Evolutionary conservation across 2,329 filamentous ascomycete species (phyloP).

Genomic region (Penicillium sp.): DNA sequence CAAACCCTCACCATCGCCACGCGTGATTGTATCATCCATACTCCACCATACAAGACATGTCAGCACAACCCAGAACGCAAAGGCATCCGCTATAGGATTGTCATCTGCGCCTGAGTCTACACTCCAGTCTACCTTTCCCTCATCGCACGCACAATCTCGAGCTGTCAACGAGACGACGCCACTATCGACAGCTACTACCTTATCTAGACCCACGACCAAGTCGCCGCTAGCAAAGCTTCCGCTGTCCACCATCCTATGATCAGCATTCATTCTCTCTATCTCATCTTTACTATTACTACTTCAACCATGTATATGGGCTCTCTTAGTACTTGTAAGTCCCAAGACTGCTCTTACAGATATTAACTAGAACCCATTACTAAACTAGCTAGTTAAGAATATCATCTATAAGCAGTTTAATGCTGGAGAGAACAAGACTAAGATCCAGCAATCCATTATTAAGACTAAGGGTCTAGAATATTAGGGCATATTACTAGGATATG

Average conservation of each 20-base stretch:
- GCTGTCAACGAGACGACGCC: background rate
- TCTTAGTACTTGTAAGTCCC: constrained; percentile 54
- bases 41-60: constrained; percentile 3
- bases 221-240: constrained; percentile 35
- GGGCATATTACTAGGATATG: constrained; percentile 53
- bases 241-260: constrained; percentile 34
- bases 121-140: no score
- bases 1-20: no score
- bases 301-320: constrained; percentile 65
- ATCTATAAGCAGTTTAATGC: constrained; percentile 59
- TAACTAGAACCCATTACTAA: constrained; percentile 46
- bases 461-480: constrained; percentile 50
- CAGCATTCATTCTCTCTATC: constrained; percentile 33
- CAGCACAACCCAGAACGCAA: constrained; percentile 12
- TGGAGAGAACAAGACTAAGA: constrained; percentile 47
- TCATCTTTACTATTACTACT: constrained; percentile 55
- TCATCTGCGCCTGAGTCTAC: no score
- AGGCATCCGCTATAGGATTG: no score
- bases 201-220: no score
- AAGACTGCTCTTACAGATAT: constrained; percentile 44
- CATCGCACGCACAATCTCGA: no score
- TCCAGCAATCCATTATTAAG: constrained; percentile 41
- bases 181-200: background rate
- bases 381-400: constrained; percentile 42
- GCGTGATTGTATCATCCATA: background rate